Evolutionary conservation across 2,329 filamentous ascomycete genomes (phyloP).

Genomic region (Coniochaeta sp.): DNA sequence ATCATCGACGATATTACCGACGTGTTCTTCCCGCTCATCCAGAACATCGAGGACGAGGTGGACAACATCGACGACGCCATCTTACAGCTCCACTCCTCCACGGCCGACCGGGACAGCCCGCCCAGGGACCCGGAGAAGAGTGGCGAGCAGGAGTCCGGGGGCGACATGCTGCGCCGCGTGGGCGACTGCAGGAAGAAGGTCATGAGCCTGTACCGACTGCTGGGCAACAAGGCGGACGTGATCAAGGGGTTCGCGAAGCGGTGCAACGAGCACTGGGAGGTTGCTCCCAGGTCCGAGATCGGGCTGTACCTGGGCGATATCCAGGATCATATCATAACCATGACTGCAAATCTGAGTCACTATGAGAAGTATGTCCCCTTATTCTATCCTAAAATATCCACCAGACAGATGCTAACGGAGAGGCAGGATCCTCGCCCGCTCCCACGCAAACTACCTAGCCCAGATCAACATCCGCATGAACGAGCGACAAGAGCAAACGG

Average conservation of each 20-base stretch:
- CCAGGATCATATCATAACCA: conserved; percentile 97
- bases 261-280: conserved; percentile 96
- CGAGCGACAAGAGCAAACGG: conserved; percentile 91
- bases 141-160: conserved; percentile 40
- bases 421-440: conserved; percentile 73
- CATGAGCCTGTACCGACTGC: conserved; percentile 85
- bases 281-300: conserved; percentile 90
- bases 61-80: conserved; percentile 95
- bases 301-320: conserved; percentile 97
- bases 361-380: conserved; percentile 78
- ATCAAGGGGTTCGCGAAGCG: conserved; percentile 98
- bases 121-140: conserved; percentile 34
- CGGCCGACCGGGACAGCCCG: conserved; percentile 28
- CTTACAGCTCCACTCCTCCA: conserved; percentile 66
- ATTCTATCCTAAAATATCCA: too few relatives aligned
- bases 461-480: conserved; percentile 99
- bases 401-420: background rate
- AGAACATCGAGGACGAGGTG: conserved; percentile 90
- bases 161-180: conserved; percentile 86
- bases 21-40: conserved; percentile 86
- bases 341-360: conserved; percentile 92
- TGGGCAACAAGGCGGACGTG: conserved; percentile 97
- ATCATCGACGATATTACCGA: conserved; percentile 98
- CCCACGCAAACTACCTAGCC: conserved; percentile 95
- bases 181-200: conserved; percentile 95